These are phyloP conservation scores for Lanzia echinophila DNA, from an alignment of 2,329 filamentous ascomycete species.

Conservation along the genomic window DNA sequence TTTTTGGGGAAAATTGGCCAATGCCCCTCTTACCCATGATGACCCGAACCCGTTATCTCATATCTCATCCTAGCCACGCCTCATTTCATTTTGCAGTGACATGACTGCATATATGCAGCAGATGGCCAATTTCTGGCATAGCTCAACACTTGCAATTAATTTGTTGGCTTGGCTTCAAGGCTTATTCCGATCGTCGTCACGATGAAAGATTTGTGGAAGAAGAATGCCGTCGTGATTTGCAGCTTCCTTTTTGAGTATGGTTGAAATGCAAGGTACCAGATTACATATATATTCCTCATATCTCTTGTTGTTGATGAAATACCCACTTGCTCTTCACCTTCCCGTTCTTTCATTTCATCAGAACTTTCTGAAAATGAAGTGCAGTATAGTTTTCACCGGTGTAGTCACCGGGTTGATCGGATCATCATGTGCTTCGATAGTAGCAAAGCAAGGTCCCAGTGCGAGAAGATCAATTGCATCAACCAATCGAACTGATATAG, in stretches of 20 bases:
- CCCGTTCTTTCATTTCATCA: background rate
- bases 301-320: background rate
- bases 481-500: background rate
- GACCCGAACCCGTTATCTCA: too few relatives aligned
- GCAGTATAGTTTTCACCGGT: slow-evolving; percentile 2
- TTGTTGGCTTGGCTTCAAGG: background rate
- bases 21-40: too few relatives aligned
- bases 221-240: background rate
- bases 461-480: background rate
- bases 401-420: slow-evolving; percentile 1
- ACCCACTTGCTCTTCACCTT: background rate
- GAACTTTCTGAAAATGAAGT: slow-evolving; percentile 3
- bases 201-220: background rate
- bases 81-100: background rate
- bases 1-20: too few relatives aligned
- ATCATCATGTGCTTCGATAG: slow-evolving; percentile 4
- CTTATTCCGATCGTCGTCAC: background rate
- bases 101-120: background rate
- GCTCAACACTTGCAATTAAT: too few relatives aligned
- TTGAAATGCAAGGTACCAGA: slow-evolving; percentile 1
- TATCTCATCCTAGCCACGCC: background rate
- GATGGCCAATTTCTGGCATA: too few relatives aligned
- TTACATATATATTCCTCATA: background rate
- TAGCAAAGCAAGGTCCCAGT: slow-evolving; percentile 2
- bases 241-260: slow-evolving; percentile 9